Evolutionary conservation across 208 protist species (phyloP).

Genomic region (Trypanosoma cruzi): DNA sequence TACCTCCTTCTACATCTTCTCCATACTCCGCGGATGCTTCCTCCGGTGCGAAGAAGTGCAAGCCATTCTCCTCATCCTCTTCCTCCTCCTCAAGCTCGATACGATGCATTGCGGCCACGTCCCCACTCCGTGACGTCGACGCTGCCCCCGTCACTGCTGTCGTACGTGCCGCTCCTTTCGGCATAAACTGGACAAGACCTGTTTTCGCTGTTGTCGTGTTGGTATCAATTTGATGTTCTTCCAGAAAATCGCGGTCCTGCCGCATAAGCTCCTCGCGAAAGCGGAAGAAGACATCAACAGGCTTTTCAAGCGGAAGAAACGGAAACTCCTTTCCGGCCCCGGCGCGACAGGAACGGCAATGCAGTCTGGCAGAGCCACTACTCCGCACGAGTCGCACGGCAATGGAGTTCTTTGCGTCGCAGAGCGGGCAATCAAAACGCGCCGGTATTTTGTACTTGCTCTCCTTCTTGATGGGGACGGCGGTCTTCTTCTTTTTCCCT

Average conservation of each 20-base stretch:
- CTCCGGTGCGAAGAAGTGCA: constrained; percentile 45
- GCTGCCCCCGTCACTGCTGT: not conserved
- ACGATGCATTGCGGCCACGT: constrained; percentile 4
- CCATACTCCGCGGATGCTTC: constrained; percentile 34
- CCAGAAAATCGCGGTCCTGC: constrained; percentile 59
- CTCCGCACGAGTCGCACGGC: constrained; percentile 62
- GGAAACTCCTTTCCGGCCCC: constrained; percentile 46
- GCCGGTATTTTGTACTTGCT: constrained; percentile 92
- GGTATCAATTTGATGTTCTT: constrained; percentile 38
- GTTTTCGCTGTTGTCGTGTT: constrained; percentile 22
- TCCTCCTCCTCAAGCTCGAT: constrained; percentile 33
- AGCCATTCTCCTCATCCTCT: constrained; percentile 33
- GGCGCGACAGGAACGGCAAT: constrained; percentile 71
- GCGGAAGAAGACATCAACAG: constrained; percentile 88
- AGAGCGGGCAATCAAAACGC: constrained; percentile 89
- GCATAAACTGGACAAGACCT: constrained; percentile 21
- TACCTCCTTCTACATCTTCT: constrained; percentile 37
- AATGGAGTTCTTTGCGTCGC: constrained; percentile 83
- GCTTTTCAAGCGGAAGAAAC: constrained; percentile 75
- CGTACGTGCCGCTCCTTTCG: not conserved
- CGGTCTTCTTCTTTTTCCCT: constrained; percentile 81
- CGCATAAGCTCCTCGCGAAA: constrained; percentile 84
- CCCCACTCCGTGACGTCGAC: not conserved
- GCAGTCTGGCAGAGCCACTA: constrained; percentile 54
- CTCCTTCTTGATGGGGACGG: constrained; percentile 86